Conservation (phyloP, 2,329 filamentous ascomycete genomes). For the Aspergillus tubingensis region DNA sequence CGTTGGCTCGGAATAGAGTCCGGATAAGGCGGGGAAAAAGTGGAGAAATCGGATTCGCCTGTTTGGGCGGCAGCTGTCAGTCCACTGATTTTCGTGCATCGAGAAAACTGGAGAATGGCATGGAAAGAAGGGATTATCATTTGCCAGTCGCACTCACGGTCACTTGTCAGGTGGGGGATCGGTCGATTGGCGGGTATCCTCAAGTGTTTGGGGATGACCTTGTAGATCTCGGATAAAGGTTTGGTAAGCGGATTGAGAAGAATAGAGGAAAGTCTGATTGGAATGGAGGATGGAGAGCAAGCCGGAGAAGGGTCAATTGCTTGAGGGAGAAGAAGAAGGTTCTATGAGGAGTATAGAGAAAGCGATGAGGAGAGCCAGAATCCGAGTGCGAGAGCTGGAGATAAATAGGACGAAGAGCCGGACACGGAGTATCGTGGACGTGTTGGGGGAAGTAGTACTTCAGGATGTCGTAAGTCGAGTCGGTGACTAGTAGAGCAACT, state of each 20-base stretch:
- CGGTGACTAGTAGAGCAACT: background rate
- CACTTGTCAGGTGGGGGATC: constrained; percentile 17
- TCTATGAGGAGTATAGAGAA: background rate
- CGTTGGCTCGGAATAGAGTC: constrained; percentile 20
- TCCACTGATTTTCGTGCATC: constrained; percentile 11
- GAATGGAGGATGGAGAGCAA: background rate
- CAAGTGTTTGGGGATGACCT: background rate
- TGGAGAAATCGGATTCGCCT: constrained; percentile 23
- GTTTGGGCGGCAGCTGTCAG: constrained; percentile 12
- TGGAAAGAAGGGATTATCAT: constrained; percentile 9
- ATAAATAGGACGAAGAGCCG: background rate
- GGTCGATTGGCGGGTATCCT: background rate
- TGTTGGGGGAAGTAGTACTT: background rate
- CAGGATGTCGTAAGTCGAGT: constrained; percentile 1
- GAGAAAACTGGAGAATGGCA: constrained; percentile 7
- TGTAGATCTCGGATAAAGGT: background rate
- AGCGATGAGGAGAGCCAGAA: background rate
- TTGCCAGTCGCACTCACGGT: constrained; percentile 13
- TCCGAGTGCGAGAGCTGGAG: background rate
- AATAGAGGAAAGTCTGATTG: background rate
- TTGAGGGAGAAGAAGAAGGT: background rate
- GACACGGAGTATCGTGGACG: background rate
- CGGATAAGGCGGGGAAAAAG: constrained; percentile 33
- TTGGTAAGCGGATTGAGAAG: background rate
- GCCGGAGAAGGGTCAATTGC: background rate